Percentiles rank a stretch among this genome's conserved stretches.
Evolutionary conservation across 306 rosid species (phyloP).

Genomic region (Fragaria nilgerrensis): DNA sequence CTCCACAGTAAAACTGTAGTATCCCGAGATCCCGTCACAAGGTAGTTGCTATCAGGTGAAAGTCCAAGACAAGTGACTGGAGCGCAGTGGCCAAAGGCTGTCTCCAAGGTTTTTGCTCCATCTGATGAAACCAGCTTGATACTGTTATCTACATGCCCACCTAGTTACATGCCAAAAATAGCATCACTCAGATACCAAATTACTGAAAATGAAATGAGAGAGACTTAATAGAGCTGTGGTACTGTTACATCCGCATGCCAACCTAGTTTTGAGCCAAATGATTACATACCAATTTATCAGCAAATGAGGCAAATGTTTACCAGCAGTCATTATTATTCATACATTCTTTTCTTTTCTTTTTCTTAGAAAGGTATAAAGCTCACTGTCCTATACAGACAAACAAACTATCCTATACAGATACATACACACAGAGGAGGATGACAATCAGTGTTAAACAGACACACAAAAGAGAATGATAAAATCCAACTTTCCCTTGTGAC

Average conservation of each 20-base stretch:
- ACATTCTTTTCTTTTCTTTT: neutral
- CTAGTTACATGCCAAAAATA: constrained; percentile 44
- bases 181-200: neutral
- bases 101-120: constrained; percentile 91
- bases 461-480: neutral
- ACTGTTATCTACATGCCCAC: constrained; percentile 93
- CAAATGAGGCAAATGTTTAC: neutral
- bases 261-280: constrained; percentile 22
- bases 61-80: constrained; percentile 89
- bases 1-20: constrained; percentile 86
- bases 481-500: neutral
- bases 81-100: constrained; percentile 86
- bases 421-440: neutral
- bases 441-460: neutral
- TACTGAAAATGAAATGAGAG: constrained; percentile 26
- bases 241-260: neutral
- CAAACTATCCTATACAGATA: neutral
- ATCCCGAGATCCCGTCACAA: constrained; percentile 89
- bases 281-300: constrained; percentile 3
- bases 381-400: neutral
- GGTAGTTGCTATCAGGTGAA: constrained; percentile 79
- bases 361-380: too few relatives aligned
- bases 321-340: too few relatives aligned
- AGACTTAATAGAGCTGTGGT: neutral
- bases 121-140: constrained; percentile 78